These are phyloP conservation scores for Rhizopus sp. DNA, from an alignment of 371 early-diverging fungal genomes.

Conservation along the genomic window DNA sequence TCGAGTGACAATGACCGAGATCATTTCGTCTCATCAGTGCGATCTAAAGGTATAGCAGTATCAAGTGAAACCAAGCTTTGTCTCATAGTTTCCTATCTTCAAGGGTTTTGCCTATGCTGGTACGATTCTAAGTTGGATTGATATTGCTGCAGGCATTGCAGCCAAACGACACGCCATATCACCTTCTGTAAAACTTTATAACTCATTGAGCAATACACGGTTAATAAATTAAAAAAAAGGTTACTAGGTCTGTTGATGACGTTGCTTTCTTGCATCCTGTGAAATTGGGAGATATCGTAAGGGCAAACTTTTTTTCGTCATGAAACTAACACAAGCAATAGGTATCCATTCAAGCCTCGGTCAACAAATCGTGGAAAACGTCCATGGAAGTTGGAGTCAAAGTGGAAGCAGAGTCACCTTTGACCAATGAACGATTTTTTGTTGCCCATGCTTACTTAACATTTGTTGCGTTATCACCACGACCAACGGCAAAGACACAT, in stretches of 20 bases:
- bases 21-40: slow-evolving; percentile 47
- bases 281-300: slow-evolving; percentile 65
- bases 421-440: slow-evolving; percentile 61
- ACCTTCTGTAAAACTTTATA: slow-evolving; percentile 48
- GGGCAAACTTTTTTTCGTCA: neutral
- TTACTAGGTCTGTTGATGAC: slow-evolving; percentile 65
- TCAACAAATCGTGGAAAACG: slow-evolving; percentile 75
- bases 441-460: slow-evolving; percentile 76
- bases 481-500: slow-evolving; percentile 35
- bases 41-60: slow-evolving; percentile 38
- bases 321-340: slow-evolving; percentile 4
- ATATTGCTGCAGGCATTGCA: slow-evolving; percentile 73
- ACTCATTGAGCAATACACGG: neutral
- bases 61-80: neutral
- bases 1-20: slow-evolving; percentile 58
- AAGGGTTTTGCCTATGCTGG: slow-evolving; percentile 63
- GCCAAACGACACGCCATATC: slow-evolving; percentile 67
- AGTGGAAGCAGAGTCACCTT: slow-evolving; percentile 69
- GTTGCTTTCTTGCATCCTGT: slow-evolving; percentile 75
- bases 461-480: slow-evolving; percentile 67
- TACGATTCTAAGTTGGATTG: slow-evolving; percentile 71
- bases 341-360: slow-evolving; percentile 63
- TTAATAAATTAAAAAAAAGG: slow-evolving; percentile 29
- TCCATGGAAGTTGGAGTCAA: slow-evolving; percentile 75
- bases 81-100: neutral